Percentiles rank a stretch among this genome's conserved stretches.
Conservation (phyloP, 176 grass and related monocot genomes). For the Calamus simplicifolius region DNA sequence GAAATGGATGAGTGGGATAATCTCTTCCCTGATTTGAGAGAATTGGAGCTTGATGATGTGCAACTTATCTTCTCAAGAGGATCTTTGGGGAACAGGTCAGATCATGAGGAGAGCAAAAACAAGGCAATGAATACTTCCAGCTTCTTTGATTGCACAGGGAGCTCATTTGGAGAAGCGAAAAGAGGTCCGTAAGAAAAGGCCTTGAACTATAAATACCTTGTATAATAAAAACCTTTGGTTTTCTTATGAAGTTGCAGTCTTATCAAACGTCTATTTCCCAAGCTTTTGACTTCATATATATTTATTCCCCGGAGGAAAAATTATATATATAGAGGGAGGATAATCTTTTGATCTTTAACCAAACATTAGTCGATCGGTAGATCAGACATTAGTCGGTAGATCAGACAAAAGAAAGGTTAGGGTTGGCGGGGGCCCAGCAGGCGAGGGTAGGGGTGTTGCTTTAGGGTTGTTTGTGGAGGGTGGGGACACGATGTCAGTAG, state of each 20-base stretch:
- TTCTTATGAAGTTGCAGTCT: not conserved
- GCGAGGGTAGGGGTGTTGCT: not conserved
- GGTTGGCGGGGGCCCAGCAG: too few species aligned
- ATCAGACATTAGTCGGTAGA: too few species aligned
- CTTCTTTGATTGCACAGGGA: not conserved
- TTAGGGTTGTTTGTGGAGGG: not conserved
- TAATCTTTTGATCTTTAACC: too few species aligned
- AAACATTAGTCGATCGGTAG: too few species aligned
- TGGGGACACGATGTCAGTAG: not conserved
- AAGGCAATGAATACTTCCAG: not conserved
- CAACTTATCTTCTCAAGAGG: not conserved
- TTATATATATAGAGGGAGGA: too few species aligned
- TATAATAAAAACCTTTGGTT: not conserved
- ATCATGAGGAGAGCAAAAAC: not conserved
- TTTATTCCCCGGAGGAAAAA: too few species aligned
- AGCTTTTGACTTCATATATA: too few species aligned
- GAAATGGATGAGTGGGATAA: not conserved
- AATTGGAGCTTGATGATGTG: not conserved
- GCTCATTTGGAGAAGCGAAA: not conserved
- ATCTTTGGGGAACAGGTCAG: not conserved
- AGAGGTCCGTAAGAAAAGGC: not conserved
- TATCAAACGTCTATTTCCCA: not conserved
- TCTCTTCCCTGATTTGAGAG: not conserved
- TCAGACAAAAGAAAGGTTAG: too few species aligned
- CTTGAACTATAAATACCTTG: not conserved